Conservation (phyloP, 805 yeast genomes). For the Schizosaccharomyces osmophilus region DNA sequence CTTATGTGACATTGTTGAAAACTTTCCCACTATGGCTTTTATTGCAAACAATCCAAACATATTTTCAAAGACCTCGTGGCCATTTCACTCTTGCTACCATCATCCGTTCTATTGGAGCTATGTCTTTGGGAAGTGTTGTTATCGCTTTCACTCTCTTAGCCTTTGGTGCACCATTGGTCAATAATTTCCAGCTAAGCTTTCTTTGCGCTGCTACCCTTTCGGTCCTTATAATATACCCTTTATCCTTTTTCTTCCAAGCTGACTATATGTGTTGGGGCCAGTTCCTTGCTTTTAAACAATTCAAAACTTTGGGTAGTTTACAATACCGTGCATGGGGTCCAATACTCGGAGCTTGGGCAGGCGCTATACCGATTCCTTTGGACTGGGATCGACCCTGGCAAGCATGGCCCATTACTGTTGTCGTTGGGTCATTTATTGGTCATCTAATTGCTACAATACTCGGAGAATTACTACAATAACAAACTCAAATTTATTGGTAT, state of each 20-base stretch:
- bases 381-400: slow-evolving; percentile 99
- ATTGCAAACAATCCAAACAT: background rate
- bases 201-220: slow-evolving; percentile 39
- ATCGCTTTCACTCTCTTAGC: slow-evolving; percentile 23
- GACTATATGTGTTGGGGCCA: slow-evolving; percentile 24
- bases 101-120: background rate
- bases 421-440: slow-evolving; percentile 60
- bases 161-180: slow-evolving; percentile 60
- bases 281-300: slow-evolving; percentile 11
- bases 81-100: background rate
- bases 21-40: background rate
- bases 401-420: slow-evolving; percentile 73
- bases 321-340: slow-evolving; percentile 21
- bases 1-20: background rate
- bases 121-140: slow-evolving; percentile 8
- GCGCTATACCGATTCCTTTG: slow-evolving; percentile 78
- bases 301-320: slow-evolving; percentile 13
- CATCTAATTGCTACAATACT: slow-evolving; percentile 32
- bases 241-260: slow-evolving; percentile 30
- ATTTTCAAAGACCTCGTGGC: background rate
- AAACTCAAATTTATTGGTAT: background rate
- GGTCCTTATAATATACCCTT: slow-evolving; percentile 33
- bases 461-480: slow-evolving; percentile 9
- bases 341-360: slow-evolving; percentile 63
- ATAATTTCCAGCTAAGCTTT: slow-evolving; percentile 29